A percentile compares a stretch with the other conserved stretches of the same genome.
Evolutionary conservation across 2,329 filamentous ascomycete species (phyloP).

Genomic region (Sphaerulina vaccinii): DNA sequence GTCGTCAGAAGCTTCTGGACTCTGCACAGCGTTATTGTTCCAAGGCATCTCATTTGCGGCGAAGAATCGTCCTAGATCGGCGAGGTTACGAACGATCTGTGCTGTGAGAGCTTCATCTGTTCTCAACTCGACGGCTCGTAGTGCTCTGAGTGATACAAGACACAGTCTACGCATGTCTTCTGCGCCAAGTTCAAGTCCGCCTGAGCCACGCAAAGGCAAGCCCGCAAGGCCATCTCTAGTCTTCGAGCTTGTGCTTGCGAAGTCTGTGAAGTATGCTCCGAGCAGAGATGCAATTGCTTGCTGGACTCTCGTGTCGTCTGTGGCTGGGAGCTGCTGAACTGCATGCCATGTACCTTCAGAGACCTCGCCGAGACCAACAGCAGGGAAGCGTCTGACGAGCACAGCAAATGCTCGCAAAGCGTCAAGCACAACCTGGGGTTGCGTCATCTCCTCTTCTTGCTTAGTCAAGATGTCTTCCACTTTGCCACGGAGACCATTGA

Average conservation of each 20-base stretch:
- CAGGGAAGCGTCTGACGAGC: slow-evolving; percentile 65
- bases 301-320: slow-evolving; percentile 72
- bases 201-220: slow-evolving; percentile 65
- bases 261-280: slow-evolving; percentile 75
- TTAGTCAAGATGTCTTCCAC: slow-evolving; percentile 55
- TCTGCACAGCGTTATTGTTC: slow-evolving; percentile 45
- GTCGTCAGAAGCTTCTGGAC: slow-evolving; percentile 43
- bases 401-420: slow-evolving; percentile 68
- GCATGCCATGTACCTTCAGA: slow-evolving; percentile 68
- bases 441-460: slow-evolving; percentile 53
- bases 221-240: slow-evolving; percentile 50
- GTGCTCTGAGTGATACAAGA: slow-evolving; percentile 56
- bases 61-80: slow-evolving; percentile 72
- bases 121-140: slow-evolving; percentile 61
- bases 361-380: slow-evolving; percentile 59
- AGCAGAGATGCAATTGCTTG: slow-evolving; percentile 72
- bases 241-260: slow-evolving; percentile 62
- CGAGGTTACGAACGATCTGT: slow-evolving; percentile 75
- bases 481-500: slow-evolving; percentile 55
- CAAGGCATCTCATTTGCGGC: slow-evolving; percentile 57
- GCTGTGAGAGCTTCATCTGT: slow-evolving; percentile 69
- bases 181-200: slow-evolving; percentile 66
- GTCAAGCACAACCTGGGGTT: slow-evolving; percentile 73
- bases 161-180: slow-evolving; percentile 62
- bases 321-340: slow-evolving; percentile 67